Percentiles rank a stretch among this genome's conserved stretches.
Evolutionary conservation across 768 basidiomycete genomes (phyloP).

Genomic region (Lactarius psammicola): DNA sequence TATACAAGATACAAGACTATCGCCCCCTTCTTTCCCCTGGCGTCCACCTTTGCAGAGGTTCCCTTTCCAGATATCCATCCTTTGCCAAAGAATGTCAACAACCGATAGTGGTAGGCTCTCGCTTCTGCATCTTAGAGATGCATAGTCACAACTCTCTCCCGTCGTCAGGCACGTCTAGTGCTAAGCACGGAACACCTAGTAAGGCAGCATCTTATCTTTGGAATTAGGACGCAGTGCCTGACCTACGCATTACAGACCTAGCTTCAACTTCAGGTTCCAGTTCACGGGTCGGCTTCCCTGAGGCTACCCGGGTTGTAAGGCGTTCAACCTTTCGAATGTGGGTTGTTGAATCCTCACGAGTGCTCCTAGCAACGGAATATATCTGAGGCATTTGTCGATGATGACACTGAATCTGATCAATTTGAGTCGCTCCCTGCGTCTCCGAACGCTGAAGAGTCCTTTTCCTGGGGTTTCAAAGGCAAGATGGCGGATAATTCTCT

Average conservation of each 20-base stretch:
- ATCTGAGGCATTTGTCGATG: not conserved
- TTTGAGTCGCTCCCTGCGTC: slow-evolving; percentile 20
- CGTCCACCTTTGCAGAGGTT: not conserved
- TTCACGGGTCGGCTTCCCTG: not conserved
- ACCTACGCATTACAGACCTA: not conserved
- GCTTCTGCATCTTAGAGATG: not conserved
- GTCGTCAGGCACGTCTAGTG: not conserved
- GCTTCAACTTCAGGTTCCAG: slow-evolving; percentile 2
- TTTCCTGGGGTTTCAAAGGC: slow-evolving; percentile 5
- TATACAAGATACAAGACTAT: not conserved
- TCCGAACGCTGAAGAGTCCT: not conserved
- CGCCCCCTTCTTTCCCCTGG: not conserved
- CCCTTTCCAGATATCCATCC: slow-evolving; percentile 3
- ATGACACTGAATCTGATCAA: slow-evolving; percentile 13
- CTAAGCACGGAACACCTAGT: not conserved
- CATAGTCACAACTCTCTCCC: not conserved
- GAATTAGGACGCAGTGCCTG: not conserved
- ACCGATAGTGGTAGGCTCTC: not conserved
- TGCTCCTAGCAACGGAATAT: not conserved
- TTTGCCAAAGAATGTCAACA: not conserved
- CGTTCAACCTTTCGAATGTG: not conserved
- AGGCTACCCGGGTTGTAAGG: not conserved
- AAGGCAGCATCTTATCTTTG: not conserved
- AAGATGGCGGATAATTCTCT: not conserved
- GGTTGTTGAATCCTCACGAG: not conserved